Base-by-base conservation (phyloP, 2,329 filamentous ascomycete species). In the Botrytis pseudocinerea region DNA sequence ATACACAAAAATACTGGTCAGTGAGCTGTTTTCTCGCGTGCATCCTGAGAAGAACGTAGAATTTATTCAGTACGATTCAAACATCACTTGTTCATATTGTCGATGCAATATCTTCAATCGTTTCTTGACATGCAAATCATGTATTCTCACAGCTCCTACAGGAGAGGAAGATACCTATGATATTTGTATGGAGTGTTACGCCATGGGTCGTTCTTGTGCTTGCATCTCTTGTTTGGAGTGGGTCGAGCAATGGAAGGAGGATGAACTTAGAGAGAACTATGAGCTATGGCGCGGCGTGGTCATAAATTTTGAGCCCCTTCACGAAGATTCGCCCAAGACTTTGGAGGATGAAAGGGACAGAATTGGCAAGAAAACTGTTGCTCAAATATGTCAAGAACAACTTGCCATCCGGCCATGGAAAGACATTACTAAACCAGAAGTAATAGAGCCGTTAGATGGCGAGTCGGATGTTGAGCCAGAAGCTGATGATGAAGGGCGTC, bases 131-230 rank as follows among this genome's bases (percentile, higher is more conserved):
- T 99, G 96, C 84, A 93, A 93, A 73, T 88, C 91, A 70, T 99
- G 96, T 81, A 88, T 93, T 63, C 87, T 85, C 87, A 66, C 85
- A 93, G 32, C 85, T 88, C 18, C 87, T 88, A 74, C 92, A 90
- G 46, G 89, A 87, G 91, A 94, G 72, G 93, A 91, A 46, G 90
- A 98, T 79, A 93, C 93, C 0, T 99, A 98, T 80, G 96, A 99
- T 81, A 87, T 99, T 35, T 99, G 96, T 80, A 95, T 99, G 93
- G 96, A 99, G 78, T 99, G 96, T 80, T 99, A 97, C 80, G 92
- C 91, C n/a, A 97, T 98, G 92, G 96, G 96, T 35, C 90, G 96
- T 69, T 97, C 95, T 63, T 99, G 96, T 80, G 89, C 89, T 4
- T 99, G 96, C 79, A 88, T 97, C 69, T 97, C 95, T 5, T 90